Base-by-base conservation (phyloP, 2,329 filamentous ascomycete species). In the Cercospora berteroae region DNA sequence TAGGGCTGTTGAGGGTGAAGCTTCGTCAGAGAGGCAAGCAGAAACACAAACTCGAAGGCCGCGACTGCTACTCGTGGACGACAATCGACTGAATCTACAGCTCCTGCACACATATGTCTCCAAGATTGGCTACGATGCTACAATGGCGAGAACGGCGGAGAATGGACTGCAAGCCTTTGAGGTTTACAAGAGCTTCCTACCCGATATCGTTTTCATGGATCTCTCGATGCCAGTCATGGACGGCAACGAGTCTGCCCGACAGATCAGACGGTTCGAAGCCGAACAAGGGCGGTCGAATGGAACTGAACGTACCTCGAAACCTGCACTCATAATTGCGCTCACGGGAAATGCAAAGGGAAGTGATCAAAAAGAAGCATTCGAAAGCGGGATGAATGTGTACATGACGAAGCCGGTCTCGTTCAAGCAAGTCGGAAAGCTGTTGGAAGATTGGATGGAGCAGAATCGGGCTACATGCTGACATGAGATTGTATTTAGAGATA, bases 131-230 rank as follows among this genome's bases (percentile, higher is more conserved):
- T 70, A 70, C 61, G 71, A 67, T 25, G 52, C 25, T n/a, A 60
- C 65, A 20, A 73, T 13, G 77, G 80, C 16, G 76, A 79, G 23
- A 77, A 78, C 67, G 27, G 83, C 83, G 1, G 74, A 74, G 42
- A 80, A 85, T 68, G 84, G 84, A 3, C 76, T 81, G 1, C 79
- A 84, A 68, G 84, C 84, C 1, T 79, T 85, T 0, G 74, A 81
- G 7, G 74, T 75, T 23, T 82, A 81, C 58, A 75, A 79, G 2
- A 56, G 70, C 71, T 74, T 77, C 7, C 71, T 76, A 0, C 81
- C 80, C 59, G 80, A 81, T 44, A 79, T 84, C 50, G 80, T 86
- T 2, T 80, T 85, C 23, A 86, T 86, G 83, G 84, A 79, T 55
- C 72, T 79, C 12, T 71, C 67, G 13, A 79, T 79, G 77, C 77